phyloP scores from a whole-genome alignment of 2,329 filamentous ascomycete species.

The Alternaria arborescens region DNA sequence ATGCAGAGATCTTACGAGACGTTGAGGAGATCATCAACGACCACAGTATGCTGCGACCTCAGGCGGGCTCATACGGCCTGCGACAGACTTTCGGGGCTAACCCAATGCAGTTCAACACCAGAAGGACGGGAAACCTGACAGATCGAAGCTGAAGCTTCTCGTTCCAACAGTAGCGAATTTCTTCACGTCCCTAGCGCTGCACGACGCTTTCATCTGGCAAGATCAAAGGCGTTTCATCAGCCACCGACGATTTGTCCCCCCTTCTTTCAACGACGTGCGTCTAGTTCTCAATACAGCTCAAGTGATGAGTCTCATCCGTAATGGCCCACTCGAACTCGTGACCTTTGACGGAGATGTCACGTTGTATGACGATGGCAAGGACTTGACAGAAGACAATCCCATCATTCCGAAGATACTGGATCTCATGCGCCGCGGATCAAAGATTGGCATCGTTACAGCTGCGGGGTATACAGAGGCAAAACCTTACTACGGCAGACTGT shows the following conservation, averaged over 20 bases:
- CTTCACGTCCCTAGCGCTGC: slow-evolving; percentile 86
- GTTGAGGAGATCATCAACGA: slow-evolving; percentile 92
- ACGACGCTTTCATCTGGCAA: slow-evolving; percentile 91
- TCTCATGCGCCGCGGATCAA: slow-evolving; percentile 79
- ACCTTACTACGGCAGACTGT: slow-evolving; percentile 85
- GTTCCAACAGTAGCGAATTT: slow-evolving; percentile 93
- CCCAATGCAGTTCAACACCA: slow-evolving; percentile 71
- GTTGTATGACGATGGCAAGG: slow-evolving; percentile 83
- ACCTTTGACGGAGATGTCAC: slow-evolving; percentile 99
- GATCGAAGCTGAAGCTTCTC: slow-evolving; percentile 90
- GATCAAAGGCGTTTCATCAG: slow-evolving; percentile 88
- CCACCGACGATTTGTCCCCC: slow-evolving; percentile 88
- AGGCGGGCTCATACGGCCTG: not conserved
- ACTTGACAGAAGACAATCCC: slow-evolving; percentile 76
- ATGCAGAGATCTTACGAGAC: slow-evolving; percentile 94
- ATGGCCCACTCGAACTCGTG: slow-evolving; percentile 78
- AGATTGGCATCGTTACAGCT: slow-evolving; percentile 94
- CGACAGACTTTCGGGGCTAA: slow-evolving; percentile 9
- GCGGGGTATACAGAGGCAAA: slow-evolving; percentile 91
- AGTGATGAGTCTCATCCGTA: slow-evolving; percentile 84
- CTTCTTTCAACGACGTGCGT: slow-evolving; percentile 96
- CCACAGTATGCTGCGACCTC: slow-evolving; percentile 69
- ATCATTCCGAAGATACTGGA: slow-evolving; percentile 74
- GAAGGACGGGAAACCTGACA: slow-evolving; percentile 68
- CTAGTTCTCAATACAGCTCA: slow-evolving; percentile 95